Evolutionary conservation across 139 green algal species (phyloP), one percentile per base, ranked within the genome.

Genomic region (Chlorella vulgaris): DNA sequence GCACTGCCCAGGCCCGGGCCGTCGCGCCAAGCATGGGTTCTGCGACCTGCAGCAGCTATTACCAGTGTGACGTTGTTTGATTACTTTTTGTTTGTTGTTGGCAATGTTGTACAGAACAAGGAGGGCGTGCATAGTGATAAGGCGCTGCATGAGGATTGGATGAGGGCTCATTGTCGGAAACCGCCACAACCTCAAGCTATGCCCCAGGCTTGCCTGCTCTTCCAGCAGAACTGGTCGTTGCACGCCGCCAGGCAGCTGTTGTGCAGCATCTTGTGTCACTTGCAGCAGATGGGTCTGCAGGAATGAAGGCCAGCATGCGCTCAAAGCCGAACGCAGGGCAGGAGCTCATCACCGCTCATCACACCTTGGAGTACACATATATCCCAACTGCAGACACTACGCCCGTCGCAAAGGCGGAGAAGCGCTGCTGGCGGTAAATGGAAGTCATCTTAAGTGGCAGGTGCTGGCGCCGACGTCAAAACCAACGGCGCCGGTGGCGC

Each of bases 331-430:
- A n/a, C n/a, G n/a, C n/a, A n/a, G n/a, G n/a, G n/a, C n/a, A n/a
- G n/a, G n/a, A n/a, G n/a, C n/a, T n/a, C n/a, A n/a, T n/a, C n/a
- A 55, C 47, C 47, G 13, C 47, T 55, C 47, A 55, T n/a, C n/a
- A n/a, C 26, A 69, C 74, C 55, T 69, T 80, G 26, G 53, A 69
- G 55, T 40, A 69, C 26, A 69, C 36, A 39, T 80, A 80, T 0
- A 80, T 8, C 28, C 2, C 55, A 7, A 55, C 74, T 36, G 74
- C 55, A 2, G 55, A 3, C 7, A 2, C 74, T 10, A 53, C 8
- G 53, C 74, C 74, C 1, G 55, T n/a, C 6, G 28, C 13, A 35
- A 80, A 80, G 24, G 31, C 55, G 36, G n/a, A 38, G 4, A 47
- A n/a, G 19, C 38, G 28, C 28, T 47, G 28, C 28, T 69, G 55